These are phyloP conservation scores for Magnaporthiopsis poae DNA, from an alignment of 2,329 filamentous ascomycete genomes.

Conservation along the genomic window DNA sequence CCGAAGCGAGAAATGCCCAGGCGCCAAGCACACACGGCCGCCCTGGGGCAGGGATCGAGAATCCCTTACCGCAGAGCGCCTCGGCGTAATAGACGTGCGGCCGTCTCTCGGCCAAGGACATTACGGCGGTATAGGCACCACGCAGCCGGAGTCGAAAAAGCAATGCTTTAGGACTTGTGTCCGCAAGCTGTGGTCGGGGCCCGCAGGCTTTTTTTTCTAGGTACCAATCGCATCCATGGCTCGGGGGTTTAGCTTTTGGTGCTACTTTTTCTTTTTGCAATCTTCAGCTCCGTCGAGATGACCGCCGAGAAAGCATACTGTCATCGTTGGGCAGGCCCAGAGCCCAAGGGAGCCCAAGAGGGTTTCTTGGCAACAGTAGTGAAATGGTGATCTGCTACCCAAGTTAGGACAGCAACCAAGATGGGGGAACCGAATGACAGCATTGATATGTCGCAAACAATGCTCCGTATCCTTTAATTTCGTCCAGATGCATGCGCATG, in stretches of 20 bases:
- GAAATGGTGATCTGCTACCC: background rate
- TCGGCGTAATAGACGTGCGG: background rate
- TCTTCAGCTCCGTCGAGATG: too few species aligned
- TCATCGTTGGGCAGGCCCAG: too few species aligned
- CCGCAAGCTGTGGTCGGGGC: too few species aligned
- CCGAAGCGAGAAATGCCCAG: background rate
- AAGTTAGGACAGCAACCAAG: background rate
- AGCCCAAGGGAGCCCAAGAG: too few species aligned
- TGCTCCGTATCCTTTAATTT: constrained; percentile 1
- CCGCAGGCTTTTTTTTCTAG: too few species aligned
- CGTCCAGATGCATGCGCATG: background rate
- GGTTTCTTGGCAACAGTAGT: too few species aligned
- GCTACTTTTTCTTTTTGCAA: too few species aligned
- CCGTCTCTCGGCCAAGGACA: background rate
- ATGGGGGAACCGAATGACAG: background rate
- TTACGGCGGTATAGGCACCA: background rate
- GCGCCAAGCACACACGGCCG: background rate
- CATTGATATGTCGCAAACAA: background rate
- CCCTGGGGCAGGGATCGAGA: background rate
- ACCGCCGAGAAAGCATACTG: too few species aligned
- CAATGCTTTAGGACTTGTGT: background rate
- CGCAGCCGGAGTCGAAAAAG: background rate
- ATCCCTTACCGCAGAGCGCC: background rate
- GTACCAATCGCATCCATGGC: too few species aligned
- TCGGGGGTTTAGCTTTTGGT: too few species aligned